phyloP scores from a whole-genome alignment of 345 rosid genomes.

The Pugionium cornutum region DNA sequence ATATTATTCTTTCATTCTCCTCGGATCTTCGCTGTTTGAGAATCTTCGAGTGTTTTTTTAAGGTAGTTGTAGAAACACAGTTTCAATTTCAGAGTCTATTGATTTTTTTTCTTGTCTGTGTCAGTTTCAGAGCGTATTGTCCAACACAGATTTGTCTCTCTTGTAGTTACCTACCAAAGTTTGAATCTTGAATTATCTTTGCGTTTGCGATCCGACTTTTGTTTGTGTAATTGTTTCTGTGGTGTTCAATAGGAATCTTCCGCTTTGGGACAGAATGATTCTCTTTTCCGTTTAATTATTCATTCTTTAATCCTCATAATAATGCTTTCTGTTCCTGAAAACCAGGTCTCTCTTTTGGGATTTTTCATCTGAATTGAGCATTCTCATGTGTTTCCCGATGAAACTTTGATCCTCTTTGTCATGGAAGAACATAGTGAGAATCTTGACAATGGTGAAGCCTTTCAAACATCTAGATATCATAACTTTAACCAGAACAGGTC shows the following conservation, averaged over 20 bases:
- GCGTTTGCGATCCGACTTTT: slow-evolving; percentile 3
- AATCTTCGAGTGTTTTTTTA: slow-evolving; percentile 24
- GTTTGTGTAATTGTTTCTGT: slow-evolving; percentile 15
- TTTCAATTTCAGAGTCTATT: slow-evolving; percentile 16
- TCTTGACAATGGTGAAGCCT: slow-evolving; percentile 42
- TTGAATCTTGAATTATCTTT: slow-evolving; percentile 10
- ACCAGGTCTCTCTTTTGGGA: slow-evolving; percentile 31
- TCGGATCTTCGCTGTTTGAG: not conserved
- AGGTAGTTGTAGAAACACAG: slow-evolving; percentile 4
- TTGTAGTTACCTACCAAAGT: not conserved
- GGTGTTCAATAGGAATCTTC: slow-evolving; percentile 27
- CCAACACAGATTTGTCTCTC: no score
- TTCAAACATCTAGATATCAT: slow-evolving; percentile 43
- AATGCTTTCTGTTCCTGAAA: slow-evolving; percentile 31
- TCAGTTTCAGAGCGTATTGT: not conserved
- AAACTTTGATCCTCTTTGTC: slow-evolving; percentile 18
- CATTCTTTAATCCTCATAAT: slow-evolving; percentile 14
- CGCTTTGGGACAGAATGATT: slow-evolving; percentile 21
- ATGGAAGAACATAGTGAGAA: slow-evolving; percentile 60
- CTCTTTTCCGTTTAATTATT: slow-evolving; percentile 11
- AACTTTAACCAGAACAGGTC: slow-evolving; percentile 38
- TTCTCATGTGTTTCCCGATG: not conserved
- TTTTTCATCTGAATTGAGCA: slow-evolving; percentile 14
- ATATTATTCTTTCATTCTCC: no score
- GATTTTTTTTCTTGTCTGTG: not conserved